Base-by-base conservation (phyloP, 1,284 basidiomycete genomes). In the Xerocomus amazonicus region DNA sequence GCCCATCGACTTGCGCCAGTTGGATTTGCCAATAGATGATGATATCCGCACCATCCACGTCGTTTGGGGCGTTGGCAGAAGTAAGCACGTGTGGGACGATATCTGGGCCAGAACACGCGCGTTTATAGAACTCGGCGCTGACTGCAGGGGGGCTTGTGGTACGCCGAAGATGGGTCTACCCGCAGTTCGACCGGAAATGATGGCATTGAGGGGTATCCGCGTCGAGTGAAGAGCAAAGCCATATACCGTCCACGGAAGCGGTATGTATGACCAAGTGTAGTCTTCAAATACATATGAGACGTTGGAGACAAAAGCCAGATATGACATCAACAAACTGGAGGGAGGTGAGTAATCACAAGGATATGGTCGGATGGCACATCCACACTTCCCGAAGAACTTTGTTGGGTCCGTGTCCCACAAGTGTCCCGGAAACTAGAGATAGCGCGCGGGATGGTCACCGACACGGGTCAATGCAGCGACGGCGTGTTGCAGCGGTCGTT, bases 231-330 rank as follows among this genome's bases (percentile, higher is more conserved):
- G 65, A 0, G 73, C 65, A 51, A 75, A 72, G 50, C 74, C 77
- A 52, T 76, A 76, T 4, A 80, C 43, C 4, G 75, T 76, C 58
- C 74, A 81, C 3, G 73, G 73, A 23, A 74, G 69, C 45, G 19
- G 19, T 23, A 23, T 23, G 19, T 23, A 23, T 23, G 19, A 23
- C 19, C 19, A 23, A 23, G 19, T 75, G 53, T 84, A 84, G 58
- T 85, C 82, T 47, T 83, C 76, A 50, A 84, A 84, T 1, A 85
- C 83, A 51, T 75, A 83, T 0, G 74, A 73, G 19, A 77, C 65
- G 47, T 77, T 71, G 7, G 75, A 59, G 23, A 61, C 58, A 41
- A 78, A 70, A 2, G 81, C 76, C 2, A 83, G 60, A 51, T 81
- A 75, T 14, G 75, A 73, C 58, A 75, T 69, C 10, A 81, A 51